Conservation (phyloP, 257 asterid genomes). For the Buddleja alternifolia region DNA sequence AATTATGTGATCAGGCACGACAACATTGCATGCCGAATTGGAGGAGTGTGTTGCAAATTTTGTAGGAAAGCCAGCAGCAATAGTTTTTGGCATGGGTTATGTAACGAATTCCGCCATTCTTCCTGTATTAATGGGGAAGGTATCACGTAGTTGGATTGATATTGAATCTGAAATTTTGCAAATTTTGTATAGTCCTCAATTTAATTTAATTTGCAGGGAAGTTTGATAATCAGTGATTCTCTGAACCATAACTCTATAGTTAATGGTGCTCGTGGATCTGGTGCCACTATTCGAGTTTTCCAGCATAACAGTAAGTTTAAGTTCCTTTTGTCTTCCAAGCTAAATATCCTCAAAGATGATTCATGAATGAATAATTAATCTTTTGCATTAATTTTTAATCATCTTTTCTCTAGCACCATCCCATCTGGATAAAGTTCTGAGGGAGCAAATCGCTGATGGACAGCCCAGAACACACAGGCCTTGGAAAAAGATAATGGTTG, state of each 20-base stretch:
- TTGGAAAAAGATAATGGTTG: conserved; percentile 93
- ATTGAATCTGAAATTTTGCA: conserved; percentile 6
- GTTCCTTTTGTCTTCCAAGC: conserved; percentile 12
- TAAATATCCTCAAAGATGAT: conserved; percentile 4
- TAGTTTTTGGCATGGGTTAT: conserved; percentile 98
- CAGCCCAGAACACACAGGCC: conserved; percentile 98
- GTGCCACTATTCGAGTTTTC: conserved; percentile 93
- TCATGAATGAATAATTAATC: conserved; percentile 5
- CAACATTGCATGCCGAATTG: conserved; percentile 75
- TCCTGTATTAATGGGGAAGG: conserved; percentile 90
- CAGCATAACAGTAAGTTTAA: conserved; percentile 87
- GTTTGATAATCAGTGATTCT: conserved; percentile 93
- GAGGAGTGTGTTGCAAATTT: conserved; percentile 89
- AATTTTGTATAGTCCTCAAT: conserved; percentile 24
- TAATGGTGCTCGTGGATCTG: conserved; percentile 99
- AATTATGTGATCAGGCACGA: conserved; percentile 65
- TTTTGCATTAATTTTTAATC: conserved; percentile 20
- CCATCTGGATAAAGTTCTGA: conserved; percentile 88
- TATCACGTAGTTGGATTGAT: conserved; percentile 32
- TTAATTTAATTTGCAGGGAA: conserved; percentile 60
- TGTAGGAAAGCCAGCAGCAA: conserved; percentile 90
- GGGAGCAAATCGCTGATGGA: conserved; percentile 93
- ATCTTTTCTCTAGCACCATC: conserved; percentile 68
- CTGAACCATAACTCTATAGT: conserved; percentile 96
- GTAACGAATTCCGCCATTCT: conserved; percentile 95